phyloP scores from a whole-genome alignment of 495 filamentous ascomycete species.

The Tetracladium setigerum region DNA sequence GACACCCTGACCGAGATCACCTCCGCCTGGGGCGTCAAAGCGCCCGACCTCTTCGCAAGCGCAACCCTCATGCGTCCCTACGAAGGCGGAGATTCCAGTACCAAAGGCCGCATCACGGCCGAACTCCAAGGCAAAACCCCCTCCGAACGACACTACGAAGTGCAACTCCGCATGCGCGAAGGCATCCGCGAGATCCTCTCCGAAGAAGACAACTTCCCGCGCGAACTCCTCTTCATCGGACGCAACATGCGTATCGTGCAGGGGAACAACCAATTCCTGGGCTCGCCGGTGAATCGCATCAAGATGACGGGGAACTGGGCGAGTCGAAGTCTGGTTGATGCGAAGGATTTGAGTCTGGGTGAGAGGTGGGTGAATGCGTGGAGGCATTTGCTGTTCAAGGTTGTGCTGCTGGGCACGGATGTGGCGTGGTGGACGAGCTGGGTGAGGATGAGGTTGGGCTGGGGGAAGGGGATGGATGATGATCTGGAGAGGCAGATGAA shows the following conservation, averaged over 20 bases:
- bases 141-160: conserved; percentile 66
- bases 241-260: conserved; percentile 90
- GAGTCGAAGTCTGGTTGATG: conserved; percentile 65
- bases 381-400: conserved; percentile 69
- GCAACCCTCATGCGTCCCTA: conserved; percentile 88
- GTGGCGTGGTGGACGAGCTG: conserved; percentile 75
- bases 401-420: conserved; percentile 72
- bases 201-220: conserved; percentile 89
- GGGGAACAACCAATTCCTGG: conserved; percentile 60
- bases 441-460: conserved; percentile 62
- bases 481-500: conserved; percentile 82
- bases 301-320: conserved; percentile 95
- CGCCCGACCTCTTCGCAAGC: conserved; percentile 82
- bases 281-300: conserved; percentile 87
- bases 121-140: conserved; percentile 48
- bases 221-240: conserved; percentile 90
- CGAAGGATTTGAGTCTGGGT: conserved; percentile 46
- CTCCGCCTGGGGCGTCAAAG: conserved; percentile 74
- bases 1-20: conserved; percentile 63
- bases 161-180: conserved; percentile 76
- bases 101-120: conserved; percentile 46
- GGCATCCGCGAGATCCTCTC: conserved; percentile 76
- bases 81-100: conserved; percentile 67
- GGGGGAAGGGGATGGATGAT: conserved; percentile 86
- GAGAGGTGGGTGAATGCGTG: conserved; percentile 52